Evolutionary conservation across 176 grass and related monocot genomes (phyloP), one percentile per base, ranked within the genome.

Genomic region (Carex cristatella): DNA sequence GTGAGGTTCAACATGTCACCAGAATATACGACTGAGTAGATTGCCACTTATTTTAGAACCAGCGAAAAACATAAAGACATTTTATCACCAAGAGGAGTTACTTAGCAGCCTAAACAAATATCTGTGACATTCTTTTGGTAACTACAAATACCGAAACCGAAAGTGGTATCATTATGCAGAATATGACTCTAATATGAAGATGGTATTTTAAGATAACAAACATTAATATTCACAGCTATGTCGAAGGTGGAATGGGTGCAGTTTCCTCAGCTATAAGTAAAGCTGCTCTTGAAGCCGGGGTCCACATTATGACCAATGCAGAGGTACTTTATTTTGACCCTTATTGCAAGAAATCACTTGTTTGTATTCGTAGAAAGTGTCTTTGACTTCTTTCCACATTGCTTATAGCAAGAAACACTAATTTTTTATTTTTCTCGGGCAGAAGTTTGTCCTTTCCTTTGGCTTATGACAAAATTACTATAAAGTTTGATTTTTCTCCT

Each of bases 231-330:
- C 82, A 61, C 85, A 98, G 96, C 82, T 98, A 98, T 87, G 96
- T 98, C 28, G 77, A 98, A 94, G 96, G 96, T 68, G 96, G 96
- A 69, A 95, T 98, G 96, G 96, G 96, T 59, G 93, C 96, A 37
- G 96, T 98, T 33, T 98, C 96, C 48, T 81, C 84, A 81, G 93
- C 96, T 66, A 95, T 98, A 89, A 93, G 96, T 85, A 98, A 98
- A 92, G 93, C 96, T 87, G 96, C 93, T 82, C 76, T 84, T 76
- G 96, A 95, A 98, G 93, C 91, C 79, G 96, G 96, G 4, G 96
- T 67, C 4, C 88, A 94, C 35, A 92, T 98, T 84, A 54, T 98
- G 88, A 95, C 96, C 87, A 94, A 95, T 87, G 88, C 88, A 0
- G 96, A 98, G 90, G 96, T 98, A 85, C 57, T 73, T 49, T 15